Evolutionary conservation across 257 asterid genomes (phyloP), one percentile per base, ranked within the genome.

Genomic region (Orobanche coerulescens): DNA sequence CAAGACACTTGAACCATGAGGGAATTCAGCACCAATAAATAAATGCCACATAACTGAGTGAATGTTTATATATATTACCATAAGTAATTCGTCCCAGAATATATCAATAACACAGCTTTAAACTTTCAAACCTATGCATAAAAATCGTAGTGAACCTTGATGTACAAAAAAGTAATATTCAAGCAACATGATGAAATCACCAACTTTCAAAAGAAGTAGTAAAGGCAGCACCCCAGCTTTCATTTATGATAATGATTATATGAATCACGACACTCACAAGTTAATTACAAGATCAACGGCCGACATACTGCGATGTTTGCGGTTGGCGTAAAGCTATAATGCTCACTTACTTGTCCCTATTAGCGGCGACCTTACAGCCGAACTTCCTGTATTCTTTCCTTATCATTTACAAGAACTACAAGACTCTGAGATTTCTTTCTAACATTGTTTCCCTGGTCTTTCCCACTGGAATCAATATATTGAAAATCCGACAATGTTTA

Each of bases 401-500:
- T 93, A 72, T 93, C 97, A 78, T 93, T 93, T 58, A 89, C 96
- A 54, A 93, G 89, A 62, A 81, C 87, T 33, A 93, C 94, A 62
- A 93, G 84, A 77, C 86, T 75, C 72, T 93, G 99, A 73, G 96
- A 84, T 81, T 93, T 93, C 84, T 81, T 93, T 65, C 99, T 80
- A 22, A 93, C 96, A 80, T 86, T 84, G 77, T 71, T 86, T 37
- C 99, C 97, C 78, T 93, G 99, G 76, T 93, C 99, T 68, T 79
- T 84, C 68, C 95, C 99, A 69, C 83, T 83, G 59, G 99, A 89
- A 81, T 93, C 96, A 34, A 89, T 85, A 66, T 83, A 89, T 72
- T 93, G 99, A 76, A 93, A 93, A 70, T 93, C 95, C 28, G 95
- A 84, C 82, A 93, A 74, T 25, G 88, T 89, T 97, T 93, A 68